Conservation (phyloP, 768 basidiomycete species). For the Phanerodontia chrysosporium region DNA sequence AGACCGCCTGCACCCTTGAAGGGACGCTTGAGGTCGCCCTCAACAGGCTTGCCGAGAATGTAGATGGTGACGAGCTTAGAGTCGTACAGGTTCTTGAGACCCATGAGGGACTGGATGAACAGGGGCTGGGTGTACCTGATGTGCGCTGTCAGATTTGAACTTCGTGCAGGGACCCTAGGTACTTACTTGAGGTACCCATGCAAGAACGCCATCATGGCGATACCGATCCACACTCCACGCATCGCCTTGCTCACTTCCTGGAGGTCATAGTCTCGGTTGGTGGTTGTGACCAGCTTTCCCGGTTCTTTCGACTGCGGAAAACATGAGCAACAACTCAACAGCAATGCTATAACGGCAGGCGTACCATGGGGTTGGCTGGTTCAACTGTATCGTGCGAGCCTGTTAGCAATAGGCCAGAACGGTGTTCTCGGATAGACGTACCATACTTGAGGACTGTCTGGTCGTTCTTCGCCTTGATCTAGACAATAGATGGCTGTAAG, state of each 20-base stretch:
- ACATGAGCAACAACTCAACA: too few species aligned
- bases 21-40: conserved; percentile 85
- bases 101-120: conserved; percentile 94
- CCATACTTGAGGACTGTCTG: conserved; percentile 95
- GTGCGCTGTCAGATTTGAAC: neutral
- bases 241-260: conserved; percentile 80
- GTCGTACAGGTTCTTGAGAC: conserved; percentile 87
- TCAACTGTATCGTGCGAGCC: conserved; percentile 51
- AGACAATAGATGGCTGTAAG: conserved; percentile 3
- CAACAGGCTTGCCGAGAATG: conserved; percentile 71
- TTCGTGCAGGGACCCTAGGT: neutral
- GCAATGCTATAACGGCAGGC: conserved; percentile 17
- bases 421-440: conserved; percentile 30
- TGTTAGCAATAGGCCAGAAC: neutral
- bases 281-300: conserved; percentile 82
- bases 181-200: conserved; percentile 78
- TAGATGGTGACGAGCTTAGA: conserved; percentile 82
- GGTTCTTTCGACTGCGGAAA: conserved; percentile 58
- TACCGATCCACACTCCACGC: conserved; percentile 33
- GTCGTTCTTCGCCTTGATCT: conserved; percentile 96
- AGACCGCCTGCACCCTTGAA: conserved; percentile 72
- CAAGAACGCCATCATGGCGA: conserved; percentile 57
- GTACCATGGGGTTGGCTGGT: conserved; percentile 67
- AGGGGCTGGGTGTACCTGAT: conserved; percentile 83
- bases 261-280: conserved; percentile 91